Evolutionary conservation across 1,284 basidiomycete species (phyloP).

Genomic region (Sanguinoderma infundibulare): DNA sequence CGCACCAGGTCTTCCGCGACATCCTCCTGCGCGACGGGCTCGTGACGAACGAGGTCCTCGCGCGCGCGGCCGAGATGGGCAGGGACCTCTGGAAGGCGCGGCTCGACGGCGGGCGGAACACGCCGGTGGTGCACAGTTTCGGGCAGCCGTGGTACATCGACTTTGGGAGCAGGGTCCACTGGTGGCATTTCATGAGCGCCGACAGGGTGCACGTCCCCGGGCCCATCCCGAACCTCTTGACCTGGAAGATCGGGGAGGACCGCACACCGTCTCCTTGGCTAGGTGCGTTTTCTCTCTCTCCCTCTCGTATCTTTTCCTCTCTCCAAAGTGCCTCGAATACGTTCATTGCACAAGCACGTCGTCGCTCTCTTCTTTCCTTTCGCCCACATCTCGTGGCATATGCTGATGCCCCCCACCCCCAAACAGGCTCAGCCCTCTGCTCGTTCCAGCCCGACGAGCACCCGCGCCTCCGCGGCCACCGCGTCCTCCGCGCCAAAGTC

Average conservation of each 20-base stretch:
- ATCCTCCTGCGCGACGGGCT: conserved; percentile 13
- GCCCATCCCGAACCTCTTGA: conserved; percentile 8
- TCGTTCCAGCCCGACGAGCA: background rate
- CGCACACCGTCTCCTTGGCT: conserved; percentile 9
- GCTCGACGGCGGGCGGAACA: background rate
- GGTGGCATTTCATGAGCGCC: conserved; percentile 13
- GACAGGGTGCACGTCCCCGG: background rate
- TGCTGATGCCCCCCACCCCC: no score
- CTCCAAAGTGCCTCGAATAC: no score
- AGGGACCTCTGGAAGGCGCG: background rate
- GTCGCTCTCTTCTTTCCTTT: no score
- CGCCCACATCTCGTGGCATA: no score
- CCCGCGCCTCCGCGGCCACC: background rate
- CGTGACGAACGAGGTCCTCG: background rate
- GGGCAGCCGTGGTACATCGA: conserved; percentile 14
- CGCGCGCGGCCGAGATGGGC: conserved; percentile 3
- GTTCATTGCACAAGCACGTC: background rate
- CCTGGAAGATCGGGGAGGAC: background rate
- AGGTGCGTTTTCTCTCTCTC: background rate
- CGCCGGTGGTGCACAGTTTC: conserved; percentile 4
- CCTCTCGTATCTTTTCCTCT: background rate
- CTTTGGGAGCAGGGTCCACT: conserved; percentile 7
- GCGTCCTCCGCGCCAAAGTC: conserved; percentile 4
- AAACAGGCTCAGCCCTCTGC: conserved; percentile 9
- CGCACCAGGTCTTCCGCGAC: conserved; percentile 4